Evolutionary conservation across 352 stramenopile genomes (phyloP).

Genomic region (Lagenidium giganteum): DNA sequence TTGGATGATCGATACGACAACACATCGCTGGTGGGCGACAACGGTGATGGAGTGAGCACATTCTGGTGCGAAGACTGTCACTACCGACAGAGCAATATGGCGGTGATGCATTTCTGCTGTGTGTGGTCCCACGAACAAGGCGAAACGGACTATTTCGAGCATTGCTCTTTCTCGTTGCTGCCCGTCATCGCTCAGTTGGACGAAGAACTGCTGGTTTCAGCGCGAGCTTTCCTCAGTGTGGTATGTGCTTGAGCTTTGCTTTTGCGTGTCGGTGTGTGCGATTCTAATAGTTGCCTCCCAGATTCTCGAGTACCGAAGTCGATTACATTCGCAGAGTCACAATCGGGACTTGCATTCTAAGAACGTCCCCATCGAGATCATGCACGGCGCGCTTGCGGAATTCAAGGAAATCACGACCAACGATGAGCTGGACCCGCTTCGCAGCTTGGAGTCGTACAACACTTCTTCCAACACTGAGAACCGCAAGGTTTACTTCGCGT

Average conservation of each 20-base stretch:
- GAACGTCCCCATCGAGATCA: slow-evolving; percentile 77
- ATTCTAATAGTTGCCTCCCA: too few relatives aligned
- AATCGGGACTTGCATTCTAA: slow-evolving; percentile 81
- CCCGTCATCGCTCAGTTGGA: slow-evolving; percentile 82
- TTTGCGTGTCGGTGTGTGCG: too few relatives aligned
- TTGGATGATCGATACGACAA: slow-evolving; percentile 40
- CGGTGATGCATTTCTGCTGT: slow-evolving; percentile 85
- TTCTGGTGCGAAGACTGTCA: slow-evolving; percentile 85
- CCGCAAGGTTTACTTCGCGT: slow-evolving; percentile 85
- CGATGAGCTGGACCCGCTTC: slow-evolving; percentile 75
- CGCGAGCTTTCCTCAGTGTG: slow-evolving; percentile 67
- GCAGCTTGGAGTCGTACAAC: slow-evolving; percentile 61
- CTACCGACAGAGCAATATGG: slow-evolving; percentile 72
- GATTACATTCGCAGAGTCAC: too few relatives aligned
- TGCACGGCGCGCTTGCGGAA: slow-evolving; percentile 66
- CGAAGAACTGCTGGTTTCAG: slow-evolving; percentile 76
- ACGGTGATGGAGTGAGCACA: slow-evolving; percentile 31
- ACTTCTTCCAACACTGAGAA: slow-evolving; percentile 63
- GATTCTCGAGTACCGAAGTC: too few relatives aligned
- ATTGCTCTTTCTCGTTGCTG: slow-evolving; percentile 85
- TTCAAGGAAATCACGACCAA: slow-evolving; percentile 75
- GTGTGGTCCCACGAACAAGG: slow-evolving; percentile 88
- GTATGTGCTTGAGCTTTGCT: slow-evolving; percentile 30
- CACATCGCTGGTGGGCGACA: slow-evolving; percentile 9
- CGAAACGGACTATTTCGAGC: slow-evolving; percentile 87